Evolutionary conservation across 306 rosid species (phyloP), one percentile per base, ranked within the genome.

Genomic region (Arachis stenosperma): DNA sequence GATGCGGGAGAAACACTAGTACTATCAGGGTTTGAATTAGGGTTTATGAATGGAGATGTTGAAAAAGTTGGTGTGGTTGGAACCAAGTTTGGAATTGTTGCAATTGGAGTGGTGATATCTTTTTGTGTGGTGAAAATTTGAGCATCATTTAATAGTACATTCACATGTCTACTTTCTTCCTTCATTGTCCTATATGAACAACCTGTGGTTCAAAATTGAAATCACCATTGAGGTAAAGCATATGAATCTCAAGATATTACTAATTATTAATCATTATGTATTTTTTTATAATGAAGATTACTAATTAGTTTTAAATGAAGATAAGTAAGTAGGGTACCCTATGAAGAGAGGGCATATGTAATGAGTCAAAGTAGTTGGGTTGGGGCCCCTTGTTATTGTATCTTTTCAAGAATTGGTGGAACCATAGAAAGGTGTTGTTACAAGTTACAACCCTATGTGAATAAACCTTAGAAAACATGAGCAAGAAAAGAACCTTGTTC

Each of bases 51-150:
- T 50, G 93, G 90, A 8, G 83, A 74, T 64, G 85, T 44, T 63
- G 90, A 44, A 39, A 85, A 59, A 15, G 85, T 64, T 6, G 86
- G 82, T 43, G 15, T 77, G 29, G 73, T 70, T n/a, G 91, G 93
- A 70, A 75, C 85, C 50, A 86, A 44, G 53, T 88, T 87, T 6
- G 96, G 96, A 65, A 91, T 86, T 27, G 90, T 89, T 7, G 95
- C 80, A 50, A 91, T 89, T 41, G 97, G 97, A 70, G 95, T 91
- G 27, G 95, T 89, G 52, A 91, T 89, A 70, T 91, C 97, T 52
- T 53, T 87, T 65, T 87, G 67, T 61, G 85, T 71, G 29, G 84
- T 81, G 22, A 83, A 84, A 63, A 83, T 75, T 80, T 68, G 50
- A 13, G 70, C 29, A 11, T 68, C 56, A 29, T 80, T 81, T 75